Evolutionary conservation across 2,329 filamentous ascomycete species (phyloP), one percentile per base, ranked within the genome.

Genomic region (Calonectria naviculata): DNA sequence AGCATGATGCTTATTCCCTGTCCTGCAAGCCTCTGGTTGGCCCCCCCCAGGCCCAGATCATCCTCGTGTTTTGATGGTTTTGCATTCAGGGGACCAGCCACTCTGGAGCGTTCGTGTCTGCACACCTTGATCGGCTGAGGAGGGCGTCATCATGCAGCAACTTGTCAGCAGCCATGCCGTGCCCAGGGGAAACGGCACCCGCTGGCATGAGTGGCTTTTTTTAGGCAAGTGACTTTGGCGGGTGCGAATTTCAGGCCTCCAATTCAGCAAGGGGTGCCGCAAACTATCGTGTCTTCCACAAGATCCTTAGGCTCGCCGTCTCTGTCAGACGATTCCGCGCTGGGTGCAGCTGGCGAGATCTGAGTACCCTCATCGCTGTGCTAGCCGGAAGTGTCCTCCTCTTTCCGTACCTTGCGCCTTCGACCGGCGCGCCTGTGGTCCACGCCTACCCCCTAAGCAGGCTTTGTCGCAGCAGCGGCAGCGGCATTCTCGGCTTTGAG

Each of bases 401-500:
- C 38, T 34, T 41, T 65, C 31, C 36, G 13, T 58, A 17, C 54
- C 42, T 49, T 67, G 52, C 46, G 47, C 44, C 38, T 68, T 61
- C 67, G 67, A 31, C 58, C 46, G 41, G 42, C 68, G 47, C 54
- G 68, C 56, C 47, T 69, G 21, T 46, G 41, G 61, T 47, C 46
- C 24, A 46, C 31, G 38, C 47, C 65, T 63, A 34, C 70, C 17
- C 65, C 74, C 75, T 83, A 82, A 67, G 79, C 78, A 60, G 78
- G 73, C 70, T 80, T 80, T 3, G 76, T 78, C 12, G 80, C 80
- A 8, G 79, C 80, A 21, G 81, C 83, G n/a, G 88, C 88, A n/a
- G 88, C 88, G 49, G 84, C 81, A 68, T 91, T 86, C 74, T 87
- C 89, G 44, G 87, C 88, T 85, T 92, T 93, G 58, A 93, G 85